Evolutionary conservation across 1,139 yeast genomes (phyloP).

Genomic region (Diutina neorugosa): DNA sequence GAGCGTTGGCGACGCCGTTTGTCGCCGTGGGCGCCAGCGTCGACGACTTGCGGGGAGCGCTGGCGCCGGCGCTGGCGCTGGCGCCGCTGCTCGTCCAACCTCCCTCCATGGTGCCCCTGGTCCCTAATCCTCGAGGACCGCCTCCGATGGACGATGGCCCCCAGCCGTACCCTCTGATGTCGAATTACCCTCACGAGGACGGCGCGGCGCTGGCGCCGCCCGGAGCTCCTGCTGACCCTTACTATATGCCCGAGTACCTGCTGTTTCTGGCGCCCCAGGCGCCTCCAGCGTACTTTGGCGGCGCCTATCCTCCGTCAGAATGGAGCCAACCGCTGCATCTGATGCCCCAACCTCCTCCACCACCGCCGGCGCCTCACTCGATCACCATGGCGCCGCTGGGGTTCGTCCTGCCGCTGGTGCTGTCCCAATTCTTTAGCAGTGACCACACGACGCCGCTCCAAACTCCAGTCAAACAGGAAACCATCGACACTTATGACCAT

Average conservation of each 20-base stretch:
- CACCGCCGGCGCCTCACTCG: neutral
- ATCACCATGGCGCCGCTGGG: neutral
- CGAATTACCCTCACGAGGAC: neutral
- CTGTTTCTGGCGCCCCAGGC: neutral
- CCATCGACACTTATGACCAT: neutral
- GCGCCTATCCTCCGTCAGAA: neutral
- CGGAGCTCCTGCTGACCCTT: neutral
- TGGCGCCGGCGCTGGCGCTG: neutral
- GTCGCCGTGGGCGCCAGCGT: neutral
- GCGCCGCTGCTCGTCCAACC: neutral
- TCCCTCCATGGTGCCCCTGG: no score
- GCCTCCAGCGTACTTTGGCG: neutral
- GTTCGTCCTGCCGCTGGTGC: neutral
- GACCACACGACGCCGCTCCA: neutral
- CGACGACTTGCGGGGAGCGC: neutral
- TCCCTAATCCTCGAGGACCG: neutral
- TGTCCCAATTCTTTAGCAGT: neutral
- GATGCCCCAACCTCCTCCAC: neutral
- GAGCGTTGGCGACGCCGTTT: neutral
- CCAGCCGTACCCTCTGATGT: conserved; percentile 3
- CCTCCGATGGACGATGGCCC: neutral
- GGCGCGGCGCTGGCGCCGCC: conserved; percentile 3
- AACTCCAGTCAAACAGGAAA: neutral
- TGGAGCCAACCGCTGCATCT: neutral
- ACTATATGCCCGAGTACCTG: neutral